Conservation (phyloP, 208 protist species). For the Acanthamoeba castellanii region DNA sequence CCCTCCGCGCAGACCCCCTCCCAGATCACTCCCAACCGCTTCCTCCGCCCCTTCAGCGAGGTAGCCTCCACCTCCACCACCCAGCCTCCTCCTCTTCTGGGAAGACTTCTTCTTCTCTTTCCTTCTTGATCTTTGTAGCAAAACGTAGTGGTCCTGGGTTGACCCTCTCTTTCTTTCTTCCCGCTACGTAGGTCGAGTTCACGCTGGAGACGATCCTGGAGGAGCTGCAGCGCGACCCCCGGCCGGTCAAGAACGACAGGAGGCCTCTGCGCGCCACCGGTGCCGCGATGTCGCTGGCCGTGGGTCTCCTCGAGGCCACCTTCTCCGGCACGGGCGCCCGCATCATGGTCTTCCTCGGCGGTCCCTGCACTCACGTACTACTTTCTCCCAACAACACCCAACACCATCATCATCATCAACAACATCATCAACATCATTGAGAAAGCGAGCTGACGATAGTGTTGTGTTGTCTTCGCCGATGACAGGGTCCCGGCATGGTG, state of each 20-base stretch:
- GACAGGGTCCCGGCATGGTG: conserved; percentile 94
- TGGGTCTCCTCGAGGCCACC: conserved; percentile 92
- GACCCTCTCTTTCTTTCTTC: conserved; percentile 84
- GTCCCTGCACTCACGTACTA: conserved; percentile 91
- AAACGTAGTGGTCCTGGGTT: not conserved
- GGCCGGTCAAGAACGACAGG: conserved; percentile 94
- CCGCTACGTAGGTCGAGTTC: conserved; percentile 88
- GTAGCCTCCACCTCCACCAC: not conserved
- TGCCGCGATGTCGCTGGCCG: conserved; percentile 96
- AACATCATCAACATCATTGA: not conserved
- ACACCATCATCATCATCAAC: too few species aligned
- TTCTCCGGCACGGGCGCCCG: conserved; percentile 92
- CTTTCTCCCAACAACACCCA: not conserved
- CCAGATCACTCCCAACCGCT: conserved; percentile 7
- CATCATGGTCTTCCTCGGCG: conserved; percentile 97
- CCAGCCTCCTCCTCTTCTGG: not conserved
- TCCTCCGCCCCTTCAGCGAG: conserved; percentile 66
- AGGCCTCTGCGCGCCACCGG: conserved; percentile 96
- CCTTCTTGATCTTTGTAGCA: not conserved
- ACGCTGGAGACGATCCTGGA: conserved; percentile 95
- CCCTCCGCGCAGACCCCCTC: not conserved
- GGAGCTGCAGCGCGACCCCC: conserved; percentile 95
- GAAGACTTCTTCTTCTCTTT: not conserved
- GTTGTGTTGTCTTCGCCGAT: not conserved
- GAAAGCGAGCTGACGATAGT: not conserved